Evolutionary conservation across 768 basidiomycete genomes (phyloP).

Genomic region (Erythrobasidium yunnanense): DNA sequence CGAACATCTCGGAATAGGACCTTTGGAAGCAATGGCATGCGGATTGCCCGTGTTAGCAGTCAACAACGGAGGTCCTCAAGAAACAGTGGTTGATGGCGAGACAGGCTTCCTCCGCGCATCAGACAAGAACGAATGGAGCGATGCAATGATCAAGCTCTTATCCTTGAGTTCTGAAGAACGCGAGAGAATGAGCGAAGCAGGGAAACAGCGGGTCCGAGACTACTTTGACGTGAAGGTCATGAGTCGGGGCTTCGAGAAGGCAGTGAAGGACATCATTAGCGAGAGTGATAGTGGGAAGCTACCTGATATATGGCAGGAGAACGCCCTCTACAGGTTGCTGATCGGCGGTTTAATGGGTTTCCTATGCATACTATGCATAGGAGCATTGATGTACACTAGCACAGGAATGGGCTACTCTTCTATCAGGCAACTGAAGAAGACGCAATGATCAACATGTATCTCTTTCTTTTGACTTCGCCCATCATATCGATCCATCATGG

Average conservation of each 20-base stretch:
- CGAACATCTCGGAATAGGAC: constrained; percentile 95
- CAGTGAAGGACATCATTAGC: constrained; percentile 58
- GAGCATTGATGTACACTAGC: background rate
- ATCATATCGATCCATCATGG: no score
- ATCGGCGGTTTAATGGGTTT: constrained; percentile 1
- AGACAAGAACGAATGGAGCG: constrained; percentile 57
- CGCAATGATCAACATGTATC: no score
- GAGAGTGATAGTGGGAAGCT: constrained; percentile 42
- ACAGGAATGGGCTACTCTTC: no score
- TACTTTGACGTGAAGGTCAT: constrained; percentile 58
- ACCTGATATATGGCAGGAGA: constrained; percentile 14
- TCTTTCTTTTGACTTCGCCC: background rate
- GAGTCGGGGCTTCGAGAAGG: constrained; percentile 36
- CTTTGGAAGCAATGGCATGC: constrained; percentile 86
- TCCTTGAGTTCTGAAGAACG: constrained; percentile 44
- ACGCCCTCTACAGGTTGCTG: background rate
- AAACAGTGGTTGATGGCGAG: constrained; percentile 55
- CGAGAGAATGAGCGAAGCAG: constrained; percentile 49
- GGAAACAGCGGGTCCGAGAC: constrained; percentile 53
- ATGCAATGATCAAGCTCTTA: constrained; percentile 53
- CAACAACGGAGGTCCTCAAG: constrained; percentile 69
- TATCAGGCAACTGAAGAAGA: no score
- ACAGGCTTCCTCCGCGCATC: constrained; percentile 73
- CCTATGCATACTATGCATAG: background rate
- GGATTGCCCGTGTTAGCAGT: constrained; percentile 82